Base-by-base conservation (phyloP, 257 asterid genomes). In the Haberlea rhodopensis region DNA sequence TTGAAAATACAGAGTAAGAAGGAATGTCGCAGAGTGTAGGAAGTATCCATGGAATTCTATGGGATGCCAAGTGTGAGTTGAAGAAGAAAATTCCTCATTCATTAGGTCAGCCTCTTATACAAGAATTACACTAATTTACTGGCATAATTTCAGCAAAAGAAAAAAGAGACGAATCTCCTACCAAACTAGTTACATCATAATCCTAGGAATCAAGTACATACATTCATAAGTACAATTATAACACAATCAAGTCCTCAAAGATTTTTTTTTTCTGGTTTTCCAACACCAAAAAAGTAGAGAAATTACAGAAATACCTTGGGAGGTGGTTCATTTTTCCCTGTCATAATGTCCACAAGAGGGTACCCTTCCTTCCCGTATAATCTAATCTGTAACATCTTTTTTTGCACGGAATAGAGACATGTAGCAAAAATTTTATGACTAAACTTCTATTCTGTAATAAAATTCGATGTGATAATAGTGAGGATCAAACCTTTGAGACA, bases 321-420 rank as follows among this genome's bases (percentile, higher is more conserved):
- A 56, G 91, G 77, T 24, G 95, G 95, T 80, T 94, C 97, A 65
- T 84, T 83, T 76, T 83, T 96, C 65, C 97, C 97, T 0, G 88
- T 86, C 80, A 90, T 90, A 71, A 94, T 82, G 88, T 94, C 99
- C 63, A 90, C 96, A 53, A 94, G 96, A 71, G 99, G 84, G 71
- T 87, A 94, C 34, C 83, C 92, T 84, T 94, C 99, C 75, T 84
- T 94, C 57, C 99, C 99, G 62, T 81, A 89, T 46, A 92, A 73
- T 76, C 99, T 46, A 92, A 73, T 76, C 99, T 85, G 85, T 77
- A 92, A 74, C 95, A 73, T 73, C 95, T 89, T 62, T 92, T 92
- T 70, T 92, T 92, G 86, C 97, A 92, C n/a, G 99, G 99, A 74
- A 92, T 92, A 18, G 97, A 89, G 58, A 92, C 99, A 97, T 92